A percentile compares a stretch with the other conserved stretches of the same genome.
These are phyloP conservation scores for Didymellaceae sp. DNA, from an alignment of 2,329 filamentous ascomycete species.

Conservation along the genomic window DNA sequence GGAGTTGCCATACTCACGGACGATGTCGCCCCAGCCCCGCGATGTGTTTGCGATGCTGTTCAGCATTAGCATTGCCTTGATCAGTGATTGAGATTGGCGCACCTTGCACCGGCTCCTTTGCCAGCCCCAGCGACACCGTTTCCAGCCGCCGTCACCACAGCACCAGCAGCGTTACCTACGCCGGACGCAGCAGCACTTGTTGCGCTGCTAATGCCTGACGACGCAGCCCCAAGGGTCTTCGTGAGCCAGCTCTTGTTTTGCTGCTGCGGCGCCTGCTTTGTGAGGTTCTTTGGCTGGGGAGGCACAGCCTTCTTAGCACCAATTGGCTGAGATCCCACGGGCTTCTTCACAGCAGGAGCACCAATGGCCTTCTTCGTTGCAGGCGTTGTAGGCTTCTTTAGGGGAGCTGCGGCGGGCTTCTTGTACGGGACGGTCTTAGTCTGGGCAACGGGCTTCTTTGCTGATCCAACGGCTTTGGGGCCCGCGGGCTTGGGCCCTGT, in stretches of 20 bases:
- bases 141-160: conserved; percentile 52
- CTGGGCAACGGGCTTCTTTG: conserved; percentile 26
- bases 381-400: conserved; percentile 21
- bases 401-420: conserved; percentile 17
- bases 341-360: conserved; percentile 8
- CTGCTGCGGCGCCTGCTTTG: conserved; percentile 30
- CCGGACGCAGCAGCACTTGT: conserved; percentile 53
- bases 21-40: conserved; percentile 55
- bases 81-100: background rate
- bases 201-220: conserved; percentile 53
- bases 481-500: conserved; percentile 19
- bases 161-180: conserved; percentile 53
- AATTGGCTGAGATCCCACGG: conserved; percentile 8
- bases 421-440: conserved; percentile 27
- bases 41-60: conserved; percentile 53
- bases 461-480: conserved; percentile 24
- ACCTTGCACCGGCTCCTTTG: conserved; percentile 48
- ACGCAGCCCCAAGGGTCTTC: conserved; percentile 49
- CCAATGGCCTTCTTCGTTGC: conserved; percentile 14
- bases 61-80: background rate
- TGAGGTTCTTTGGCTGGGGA: conserved; percentile 11
- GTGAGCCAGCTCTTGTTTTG: conserved; percentile 55
- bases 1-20: conserved; percentile 58
- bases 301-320: conserved; percentile 21
- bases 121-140: conserved; percentile 57